Evolutionary conservation across 2,329 filamentous ascomycete genomes (phyloP), one percentile per base, ranked within the genome.

Genomic region (Fusarium sublunatum): DNA sequence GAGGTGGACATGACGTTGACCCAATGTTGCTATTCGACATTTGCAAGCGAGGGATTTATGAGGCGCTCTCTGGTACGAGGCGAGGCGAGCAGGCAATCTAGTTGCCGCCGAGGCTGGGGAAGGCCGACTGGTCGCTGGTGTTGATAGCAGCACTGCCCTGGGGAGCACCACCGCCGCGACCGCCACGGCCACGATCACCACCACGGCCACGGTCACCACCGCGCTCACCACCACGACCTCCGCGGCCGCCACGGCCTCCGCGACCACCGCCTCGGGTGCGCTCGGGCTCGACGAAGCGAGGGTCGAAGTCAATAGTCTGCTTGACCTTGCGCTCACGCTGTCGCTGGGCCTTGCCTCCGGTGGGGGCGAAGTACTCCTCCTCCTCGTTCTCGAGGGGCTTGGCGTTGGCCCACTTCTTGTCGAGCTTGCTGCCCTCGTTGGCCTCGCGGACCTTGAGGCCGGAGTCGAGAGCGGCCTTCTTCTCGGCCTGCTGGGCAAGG

Each of bases 301-400:
- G 88, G 79, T 97, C 93, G 68, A 97, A 91, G 75, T 96, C 92
- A 73, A 98, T 78, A 76, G 91, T 80, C 79, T 91, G 87, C 90
- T 97, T 97, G 82, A 91, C 86, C 87, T 95, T 95, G 82, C 91
- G 90, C 84, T 94, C 90, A 76, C 92, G 92, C 83, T 94, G 88
- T 76, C 91, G 91, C 83, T 86, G 84, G 77, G 87, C 79, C 89
- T 97, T 97, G 81, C 89, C 90, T 64, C 82, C 84, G 68, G 84
- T 78, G 71, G 85, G 88, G 73, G 90, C 81, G 75, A 97, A 90
- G 86, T 91, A 97, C 71, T 90, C 88, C 72, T 92, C 88, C 72
- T 92, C 85, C 19, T 87, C 82, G 78, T 90, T 89, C 75, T 80
- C 76, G 54, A 91, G 81, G 57, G 84, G 75, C 84, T 93, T 96